Percentiles rank a stretch among this genome's conserved stretches.
phyloP scores from a whole-genome alignment of 1,284 basidiomycete genomes.

The Ceratobasidium sp. region DNA sequence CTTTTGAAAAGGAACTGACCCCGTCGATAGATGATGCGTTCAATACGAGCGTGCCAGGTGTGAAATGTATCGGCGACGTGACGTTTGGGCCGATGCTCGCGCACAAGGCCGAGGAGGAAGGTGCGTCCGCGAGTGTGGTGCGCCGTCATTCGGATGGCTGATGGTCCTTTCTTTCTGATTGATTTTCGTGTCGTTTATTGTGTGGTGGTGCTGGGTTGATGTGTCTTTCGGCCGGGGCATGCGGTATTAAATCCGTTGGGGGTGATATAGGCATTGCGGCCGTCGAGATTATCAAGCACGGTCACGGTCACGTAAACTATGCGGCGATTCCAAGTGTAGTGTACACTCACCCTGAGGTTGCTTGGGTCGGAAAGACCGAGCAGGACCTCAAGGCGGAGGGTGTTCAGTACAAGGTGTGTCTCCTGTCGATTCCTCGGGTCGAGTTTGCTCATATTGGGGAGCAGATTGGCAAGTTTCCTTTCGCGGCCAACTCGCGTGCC shows the following conservation, averaged over 20 bases:
- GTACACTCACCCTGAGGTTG: constrained; percentile 97
- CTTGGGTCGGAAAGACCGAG: constrained; percentile 99
- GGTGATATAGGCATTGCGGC: constrained; percentile 80
- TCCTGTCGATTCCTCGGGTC: too few species aligned
- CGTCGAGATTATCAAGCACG: constrained; percentile 88
- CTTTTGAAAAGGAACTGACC: neutral
- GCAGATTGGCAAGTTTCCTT: constrained; percentile 86
- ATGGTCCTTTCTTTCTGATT: neutral
- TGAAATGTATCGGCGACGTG: constrained; percentile 98
- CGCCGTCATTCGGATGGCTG: neutral
- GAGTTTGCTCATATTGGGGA: too few species aligned
- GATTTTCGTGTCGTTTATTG: neutral
- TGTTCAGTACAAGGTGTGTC: constrained; percentile 75
- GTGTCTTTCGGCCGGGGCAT: neutral
- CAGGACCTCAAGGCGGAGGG: constrained; percentile 93
- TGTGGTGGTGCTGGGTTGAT: too few species aligned
- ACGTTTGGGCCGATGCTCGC: constrained; percentile 99
- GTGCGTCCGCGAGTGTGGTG: constrained; percentile 50
- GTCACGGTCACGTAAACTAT: constrained; percentile 99
- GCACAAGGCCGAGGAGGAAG: constrained; percentile 99
- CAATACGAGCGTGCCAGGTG: constrained; percentile 85
- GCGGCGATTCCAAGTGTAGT: constrained; percentile 93
- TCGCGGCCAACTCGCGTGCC: constrained; percentile 91
- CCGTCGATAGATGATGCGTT: constrained; percentile 81
- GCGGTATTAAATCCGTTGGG: neutral